phyloP scores from a whole-genome alignment of 169 alveolate species.

The Besnoitia besnoiti region DNA sequence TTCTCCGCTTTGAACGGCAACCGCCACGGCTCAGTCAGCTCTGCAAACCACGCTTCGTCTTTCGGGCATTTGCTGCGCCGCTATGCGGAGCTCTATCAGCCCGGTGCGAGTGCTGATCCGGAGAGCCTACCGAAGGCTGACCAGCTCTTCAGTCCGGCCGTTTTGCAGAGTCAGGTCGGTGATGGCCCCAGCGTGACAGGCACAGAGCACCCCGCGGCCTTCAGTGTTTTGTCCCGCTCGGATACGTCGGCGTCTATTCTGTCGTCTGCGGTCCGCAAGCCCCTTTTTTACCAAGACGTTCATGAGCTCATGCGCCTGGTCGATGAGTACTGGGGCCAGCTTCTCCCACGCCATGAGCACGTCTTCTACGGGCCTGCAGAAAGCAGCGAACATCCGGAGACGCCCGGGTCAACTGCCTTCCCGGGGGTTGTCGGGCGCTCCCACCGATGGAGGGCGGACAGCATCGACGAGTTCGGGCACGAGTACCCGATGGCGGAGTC shows the following conservation, averaged over 20 bases:
- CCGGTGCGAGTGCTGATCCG: not conserved
- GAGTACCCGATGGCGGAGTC: slow-evolving; percentile 41
- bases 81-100: not conserved
- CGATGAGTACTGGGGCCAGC: slow-evolving; percentile 60
- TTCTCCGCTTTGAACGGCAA: slow-evolving; percentile 63
- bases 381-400: no score
- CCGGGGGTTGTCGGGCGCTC: not conserved
- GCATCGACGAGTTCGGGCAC: not conserved
- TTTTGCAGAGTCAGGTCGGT: not conserved
- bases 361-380: slow-evolving; percentile 9
- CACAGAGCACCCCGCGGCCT: not conserved
- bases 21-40: slow-evolving; percentile 11
- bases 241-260: not conserved
- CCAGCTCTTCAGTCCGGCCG: not conserved
- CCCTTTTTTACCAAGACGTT: slow-evolving; percentile 44
- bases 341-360: slow-evolving; percentile 51
- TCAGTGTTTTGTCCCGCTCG: not conserved
- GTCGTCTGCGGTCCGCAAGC: slow-evolving; percentile 48
- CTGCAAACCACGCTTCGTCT: slow-evolving; percentile 24
- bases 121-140: not conserved
- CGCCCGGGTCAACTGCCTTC: not conserved
- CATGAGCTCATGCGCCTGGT: slow-evolving; percentile 38
- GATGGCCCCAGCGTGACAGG: not conserved
- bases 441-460: not conserved
- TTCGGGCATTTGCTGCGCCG: not conserved